Evolutionary conservation across 73 alveolate species (phyloP), one percentile per base, ranked within the genome.

Genomic region (Stentor coeruleus): DNA sequence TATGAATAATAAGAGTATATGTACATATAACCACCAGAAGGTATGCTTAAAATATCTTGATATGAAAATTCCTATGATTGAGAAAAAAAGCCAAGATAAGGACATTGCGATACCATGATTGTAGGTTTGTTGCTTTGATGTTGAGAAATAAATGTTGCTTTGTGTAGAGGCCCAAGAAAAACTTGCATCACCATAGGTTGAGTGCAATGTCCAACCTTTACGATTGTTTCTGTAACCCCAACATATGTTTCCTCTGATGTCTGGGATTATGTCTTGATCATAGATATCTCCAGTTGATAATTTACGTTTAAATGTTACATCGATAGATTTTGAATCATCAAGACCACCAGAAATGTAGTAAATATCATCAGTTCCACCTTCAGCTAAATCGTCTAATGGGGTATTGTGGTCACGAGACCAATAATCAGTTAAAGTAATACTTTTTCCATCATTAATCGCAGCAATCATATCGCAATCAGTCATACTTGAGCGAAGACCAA

Each of bases 11-110:
- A 20, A 66, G n/a, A 66, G 11, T 26, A 66, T 28, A 66, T 66
- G 79, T 0, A 66, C 79, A 66, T 66, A 66, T 28, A 20, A 66
- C 79, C 79, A 66, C 79, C 79, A 66, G 1, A 26, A 66, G 33
- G n/a, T 28, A 11, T 20, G 42, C 2, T 66, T 66, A 66, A 20
- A 66, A 31, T 66, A 66, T 26, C 79, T 37, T 20, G 79, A 6
- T 20, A 33, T 11, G 14, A 66, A 28, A 66, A 66, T 66, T 66
- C 79, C 79, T 1, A 66, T 66, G n/a, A 40, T 20, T 20, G 37
- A 37, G n/a, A 31, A 20, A 1, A 20, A 66, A 1, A 26, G 20
- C 79, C 79, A 66, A 26, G 15, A 20, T 20, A 66, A 20, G 14
- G 79, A 28, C 79, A 66, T 1, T 20, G 33, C 37, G 36, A 20